Base-by-base conservation (phyloP, 2,329 filamentous ascomycete species). In the Elsinoe arachidis region DNA sequence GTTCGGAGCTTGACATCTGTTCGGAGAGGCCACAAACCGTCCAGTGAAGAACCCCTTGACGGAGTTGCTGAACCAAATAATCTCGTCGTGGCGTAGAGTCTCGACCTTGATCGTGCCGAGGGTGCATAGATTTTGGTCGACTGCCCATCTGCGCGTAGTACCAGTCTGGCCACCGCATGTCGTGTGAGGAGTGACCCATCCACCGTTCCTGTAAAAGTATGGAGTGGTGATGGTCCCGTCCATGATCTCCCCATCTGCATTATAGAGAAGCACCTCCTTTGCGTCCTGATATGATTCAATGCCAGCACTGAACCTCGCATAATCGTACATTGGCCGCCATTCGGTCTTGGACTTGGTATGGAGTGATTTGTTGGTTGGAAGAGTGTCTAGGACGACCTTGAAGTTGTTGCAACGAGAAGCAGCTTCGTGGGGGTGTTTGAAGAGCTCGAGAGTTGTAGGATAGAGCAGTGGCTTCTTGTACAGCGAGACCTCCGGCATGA, bases 321-420 rank as follows among this genome's bases (percentile, higher is more conserved):
- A 74, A 46, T 87, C 81, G 69, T 97, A 97, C 68, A 84, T 77
- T 9, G 76, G 73, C 12, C 92, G 82, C 49, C 79, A 75, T 0
- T 88, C 93, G 0, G 92, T 97, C 71, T 99, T 97, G 74, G 87
- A 88, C 58, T 85, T 84, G 0, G 91, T 96, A 66, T 86, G 87
- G n/a, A 82, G 78, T 0, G 78, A 78, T 0, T 78, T 74, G 0
- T 68, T 65, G 0, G 79, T 86, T 2, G 73, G 65, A 26, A 72
- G 58, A 0, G 73, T 72, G 68, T 86, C 84, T 11, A 85, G 65
- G 12, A 73, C 70, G 14, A 85, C 59, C 2, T 68, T 65, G 68
- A 68, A 70, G 59, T 56, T 57, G 23, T 54, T 15, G 63, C 61
- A 44, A 65, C 59, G 61, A 68, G 62, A 38, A 63, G 63, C 30